Conservation (phyloP, 73 alveolate genomes). For the Paramecium primaurelia region DNA sequence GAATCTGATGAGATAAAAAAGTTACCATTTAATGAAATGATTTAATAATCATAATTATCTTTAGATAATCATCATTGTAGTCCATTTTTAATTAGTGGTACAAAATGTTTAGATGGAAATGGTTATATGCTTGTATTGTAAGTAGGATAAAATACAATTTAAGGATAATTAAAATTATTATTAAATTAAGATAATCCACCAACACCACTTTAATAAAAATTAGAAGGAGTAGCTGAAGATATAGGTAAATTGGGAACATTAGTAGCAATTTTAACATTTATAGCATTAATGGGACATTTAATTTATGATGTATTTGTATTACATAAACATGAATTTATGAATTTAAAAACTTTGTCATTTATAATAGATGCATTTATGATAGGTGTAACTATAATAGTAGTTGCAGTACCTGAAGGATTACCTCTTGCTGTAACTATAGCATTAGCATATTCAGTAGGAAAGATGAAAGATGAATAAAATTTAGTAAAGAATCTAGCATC, state of each 20-base stretch:
- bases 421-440: constrained; percentile 98
- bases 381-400: constrained; percentile 90
- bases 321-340: background rate
- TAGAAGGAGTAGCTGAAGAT: constrained; percentile 85
- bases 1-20: constrained; percentile 88
- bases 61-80: background rate
- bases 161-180: constrained; percentile 75
- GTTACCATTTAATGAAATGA: background rate
- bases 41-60: background rate
- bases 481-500: constrained; percentile 87
- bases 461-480: constrained; percentile 93
- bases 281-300: constrained; percentile 69
- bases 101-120: constrained; percentile 85
- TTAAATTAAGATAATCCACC: constrained; percentile 78
- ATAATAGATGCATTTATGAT: constrained; percentile 79
- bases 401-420: constrained; percentile 98
- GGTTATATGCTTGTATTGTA: constrained; percentile 76
- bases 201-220: constrained; percentile 89
- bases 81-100: constrained; percentile 79
- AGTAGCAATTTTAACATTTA: constrained; percentile 80
- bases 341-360: constrained; percentile 39
- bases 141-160: constrained; percentile 86
- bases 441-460: constrained; percentile 91
- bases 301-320: constrained; percentile 10
- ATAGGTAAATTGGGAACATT: constrained; percentile 88